Conservation (phyloP, 176 grass and related monocot species). For the Oryza glaberrima region DNA sequence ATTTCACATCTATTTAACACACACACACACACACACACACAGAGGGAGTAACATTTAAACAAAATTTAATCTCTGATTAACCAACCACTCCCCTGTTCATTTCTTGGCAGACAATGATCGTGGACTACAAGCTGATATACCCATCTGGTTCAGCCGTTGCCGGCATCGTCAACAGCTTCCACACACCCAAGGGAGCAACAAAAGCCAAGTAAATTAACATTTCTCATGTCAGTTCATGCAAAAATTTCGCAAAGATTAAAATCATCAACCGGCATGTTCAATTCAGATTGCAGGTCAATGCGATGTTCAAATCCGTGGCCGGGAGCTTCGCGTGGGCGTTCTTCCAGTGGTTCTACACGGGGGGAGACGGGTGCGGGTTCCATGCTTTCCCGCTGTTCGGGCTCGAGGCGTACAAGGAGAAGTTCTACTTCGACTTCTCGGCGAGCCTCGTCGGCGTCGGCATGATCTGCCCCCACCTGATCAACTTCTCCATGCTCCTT, state of each 20-base stretch:
- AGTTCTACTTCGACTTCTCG: constrained; percentile 69
- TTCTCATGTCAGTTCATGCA: not conserved
- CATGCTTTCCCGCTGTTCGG: constrained; percentile 53
- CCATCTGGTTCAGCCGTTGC: constrained; percentile 58
- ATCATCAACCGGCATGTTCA: not conserved
- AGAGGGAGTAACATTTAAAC: not conserved
- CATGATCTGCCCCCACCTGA: constrained; percentile 56
- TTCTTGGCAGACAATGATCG: constrained; percentile 52
- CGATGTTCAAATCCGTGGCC: constrained; percentile 19
- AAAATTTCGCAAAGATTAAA: not conserved
- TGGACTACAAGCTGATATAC: constrained; percentile 62
- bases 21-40: no score
- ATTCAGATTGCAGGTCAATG: constrained; percentile 28
- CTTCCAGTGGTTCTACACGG: constrained; percentile 67
- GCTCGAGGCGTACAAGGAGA: constrained; percentile 42
- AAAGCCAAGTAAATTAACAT: constrained; percentile 38
- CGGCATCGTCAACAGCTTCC: constrained; percentile 64
- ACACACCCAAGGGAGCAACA: constrained; percentile 47
- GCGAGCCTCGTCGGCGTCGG: constrained; percentile 50
- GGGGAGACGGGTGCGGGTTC: constrained; percentile 53
- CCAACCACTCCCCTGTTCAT: not conserved
- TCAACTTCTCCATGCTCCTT: constrained; percentile 54
- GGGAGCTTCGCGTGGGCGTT: constrained; percentile 55
- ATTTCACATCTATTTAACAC: not conserved
- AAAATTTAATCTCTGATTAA: not conserved